phyloP scores from a whole-genome alignment of 2,329 filamentous ascomycete genomes.

The Talaromyces atroroseus region DNA sequence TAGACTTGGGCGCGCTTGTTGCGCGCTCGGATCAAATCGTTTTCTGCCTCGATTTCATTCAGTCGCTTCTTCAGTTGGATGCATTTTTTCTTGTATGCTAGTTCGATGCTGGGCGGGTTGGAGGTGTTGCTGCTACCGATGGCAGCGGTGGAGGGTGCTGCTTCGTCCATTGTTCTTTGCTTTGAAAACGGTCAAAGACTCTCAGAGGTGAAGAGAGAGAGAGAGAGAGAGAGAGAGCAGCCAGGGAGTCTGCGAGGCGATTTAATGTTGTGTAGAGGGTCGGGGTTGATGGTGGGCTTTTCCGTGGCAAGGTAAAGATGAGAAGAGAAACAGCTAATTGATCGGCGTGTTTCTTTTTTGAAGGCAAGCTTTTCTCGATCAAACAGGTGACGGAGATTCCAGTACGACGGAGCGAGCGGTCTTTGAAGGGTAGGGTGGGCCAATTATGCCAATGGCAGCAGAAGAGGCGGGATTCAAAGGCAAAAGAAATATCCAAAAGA shows the following conservation, averaged over 20 bases:
- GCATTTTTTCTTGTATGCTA: conserved; percentile 94
- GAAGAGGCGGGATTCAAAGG: too few species aligned
- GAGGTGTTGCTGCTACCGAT: conserved; percentile 17
- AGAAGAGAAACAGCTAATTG: too few species aligned
- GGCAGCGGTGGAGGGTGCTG: not conserved
- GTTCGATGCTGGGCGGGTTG: conserved; percentile 84
- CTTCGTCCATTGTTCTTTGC: conserved; percentile 7
- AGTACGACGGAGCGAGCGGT: too few species aligned
- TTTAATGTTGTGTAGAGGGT: not conserved
- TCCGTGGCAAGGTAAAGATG: too few species aligned
- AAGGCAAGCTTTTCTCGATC: too few species aligned
- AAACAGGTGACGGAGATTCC: too few species aligned
- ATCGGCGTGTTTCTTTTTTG: not conserved
- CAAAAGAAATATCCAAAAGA: too few species aligned
- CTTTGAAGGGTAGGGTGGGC: too few species aligned
- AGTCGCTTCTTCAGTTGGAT: conserved; percentile 89
- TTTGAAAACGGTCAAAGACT: not conserved
- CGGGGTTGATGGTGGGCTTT: not conserved
- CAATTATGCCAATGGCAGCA: too few species aligned
- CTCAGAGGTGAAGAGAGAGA: too few species aligned
- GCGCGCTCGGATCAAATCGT: conserved; percentile 74
- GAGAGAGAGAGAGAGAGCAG: not conserved
- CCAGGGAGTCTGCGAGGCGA: not conserved
- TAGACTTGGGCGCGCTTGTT: conserved; percentile 75
- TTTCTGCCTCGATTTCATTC: conserved; percentile 85